Percentiles rank a stretch among this genome's conserved stretches.
Conservation (phyloP, 305 asterid genomes). For the Fraxinus platypoda region DNA sequence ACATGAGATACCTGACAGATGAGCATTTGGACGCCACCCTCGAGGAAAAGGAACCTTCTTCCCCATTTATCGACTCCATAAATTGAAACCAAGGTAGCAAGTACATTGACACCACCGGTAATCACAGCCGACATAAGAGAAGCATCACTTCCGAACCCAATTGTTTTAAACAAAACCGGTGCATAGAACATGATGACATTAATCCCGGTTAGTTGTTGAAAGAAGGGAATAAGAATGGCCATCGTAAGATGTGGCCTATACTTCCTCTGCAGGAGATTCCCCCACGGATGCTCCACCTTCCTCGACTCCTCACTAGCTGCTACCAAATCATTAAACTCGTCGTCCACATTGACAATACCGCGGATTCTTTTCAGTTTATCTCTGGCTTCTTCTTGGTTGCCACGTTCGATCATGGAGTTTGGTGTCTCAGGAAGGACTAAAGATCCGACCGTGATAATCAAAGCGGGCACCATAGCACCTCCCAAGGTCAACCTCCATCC, state of each 20-base stretch:
- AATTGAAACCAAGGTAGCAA: conserved; percentile 67
- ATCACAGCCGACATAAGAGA: conserved; percentile 78
- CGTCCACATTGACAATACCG: conserved; percentile 56
- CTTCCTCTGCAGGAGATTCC: conserved; percentile 54
- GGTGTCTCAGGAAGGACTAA: conserved; percentile 86
- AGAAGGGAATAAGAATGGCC: conserved; percentile 71
- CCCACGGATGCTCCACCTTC: conserved; percentile 65
- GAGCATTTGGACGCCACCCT: conserved; percentile 77
- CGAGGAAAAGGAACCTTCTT: conserved; percentile 66
- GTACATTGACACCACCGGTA: conserved; percentile 59
- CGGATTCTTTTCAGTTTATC: conserved; percentile 46
- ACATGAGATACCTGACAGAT: conserved; percentile 53
- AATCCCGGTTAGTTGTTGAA: conserved; percentile 85
- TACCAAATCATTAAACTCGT: conserved; percentile 68
- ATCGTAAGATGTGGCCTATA: conserved; percentile 78
- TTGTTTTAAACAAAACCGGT: conserved; percentile 67
- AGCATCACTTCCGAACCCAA: conserved; percentile 63
- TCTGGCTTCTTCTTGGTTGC: conserved; percentile 52
- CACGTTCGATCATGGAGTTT: conserved; percentile 79
- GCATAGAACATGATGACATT: conserved; percentile 82
- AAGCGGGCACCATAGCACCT: conserved; percentile 79
- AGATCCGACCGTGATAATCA: conserved; percentile 67
- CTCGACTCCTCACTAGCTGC: conserved; percentile 68
- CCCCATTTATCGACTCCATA: conserved; percentile 82
- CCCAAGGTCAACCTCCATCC: conserved; percentile 84